Evolutionary conservation across 164 flowering plant genomes (phyloP), one percentile per base, ranked within the genome.

Genomic region (Chloranthus sessilifolius): DNA sequence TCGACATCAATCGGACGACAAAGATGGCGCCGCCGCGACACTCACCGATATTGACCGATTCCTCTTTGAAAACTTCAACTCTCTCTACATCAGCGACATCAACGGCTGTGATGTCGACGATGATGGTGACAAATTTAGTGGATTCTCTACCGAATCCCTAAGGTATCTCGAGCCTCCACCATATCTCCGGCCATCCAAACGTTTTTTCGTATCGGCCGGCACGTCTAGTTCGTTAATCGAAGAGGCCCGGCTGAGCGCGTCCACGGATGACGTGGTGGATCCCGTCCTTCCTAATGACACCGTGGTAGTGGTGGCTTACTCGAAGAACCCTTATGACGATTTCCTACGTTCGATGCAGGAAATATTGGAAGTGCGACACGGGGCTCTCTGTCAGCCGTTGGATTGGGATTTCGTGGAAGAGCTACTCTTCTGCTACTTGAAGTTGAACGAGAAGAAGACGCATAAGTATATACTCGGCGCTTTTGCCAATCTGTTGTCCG

Each of bases 391-490:
- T 1, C 68, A 44, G 23, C 28, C 47, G 17, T 64, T 80, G 17
- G 89, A 90, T 53, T 85, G 96, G 92, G 86, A 79, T 20, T 87
- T 73, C 72, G 65, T 87, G 92, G 90, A 87, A 57, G 92, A 83
- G 62, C 68, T 91, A 2, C 56, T 91, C 55, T 72, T 87, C 50
- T 78, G 83, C 51, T 91, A 70, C 66, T 55, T 91, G 54, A 72
- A 69, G 26, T 43, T 88, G 64, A 91, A 91, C 45, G 83, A 85
- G 52, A 73, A 77, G 72, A 75, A 66, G 34, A 72, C 83, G 0
- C 50, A 80, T 53, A 77, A 56, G 69, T 77, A 63, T 61, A 79
- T 91, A 12, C 52, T 91, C 0, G 62, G 78, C 5, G 95, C 98
- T 3, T 91, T 85, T 26, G 78, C 70, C 1, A 95, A 91, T 34